phyloP scores from a whole-genome alignment of 192 early-diverging fungal genomes.

The Podila verticillata region DNA sequence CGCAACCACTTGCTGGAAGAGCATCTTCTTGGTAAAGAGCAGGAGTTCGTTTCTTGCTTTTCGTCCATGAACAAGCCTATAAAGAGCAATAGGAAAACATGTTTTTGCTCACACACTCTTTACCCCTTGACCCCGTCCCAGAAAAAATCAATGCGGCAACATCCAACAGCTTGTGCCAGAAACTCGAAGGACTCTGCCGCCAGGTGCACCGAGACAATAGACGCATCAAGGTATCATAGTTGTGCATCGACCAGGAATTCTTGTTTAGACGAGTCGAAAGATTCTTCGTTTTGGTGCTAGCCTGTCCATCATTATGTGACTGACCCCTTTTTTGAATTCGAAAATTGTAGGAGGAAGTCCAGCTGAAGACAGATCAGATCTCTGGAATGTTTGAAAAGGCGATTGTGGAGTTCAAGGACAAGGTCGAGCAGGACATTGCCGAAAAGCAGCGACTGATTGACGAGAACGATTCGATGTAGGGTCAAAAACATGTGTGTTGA shows the following conservation, averaged over 20 bases:
- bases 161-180: slow-evolving; percentile 54
- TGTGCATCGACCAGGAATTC: neutral
- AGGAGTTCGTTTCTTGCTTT: neutral
- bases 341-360: slow-evolving; percentile 54
- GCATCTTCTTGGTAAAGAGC: neutral
- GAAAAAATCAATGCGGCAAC: slow-evolving; percentile 45
- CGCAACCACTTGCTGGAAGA: slow-evolving; percentile 5
- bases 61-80: no score
- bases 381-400: slow-evolving; percentile 68
- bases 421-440: slow-evolving; percentile 58
- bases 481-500: neutral
- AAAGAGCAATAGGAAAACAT: no score
- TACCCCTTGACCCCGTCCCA: neutral
- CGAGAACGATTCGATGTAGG: slow-evolving; percentile 53
- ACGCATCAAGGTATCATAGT: slow-evolving; percentile 56
- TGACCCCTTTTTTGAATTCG: neutral
- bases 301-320: neutral
- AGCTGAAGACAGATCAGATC: slow-evolving; percentile 65
- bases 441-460: slow-evolving; percentile 54
- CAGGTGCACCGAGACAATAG: slow-evolving; percentile 69
- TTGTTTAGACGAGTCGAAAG: no score
- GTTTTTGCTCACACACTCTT: neutral
- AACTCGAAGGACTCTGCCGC: slow-evolving; percentile 67
- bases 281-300: slow-evolving; percentile 10
- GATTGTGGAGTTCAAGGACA: slow-evolving; percentile 67